Conservation (phyloP, 306 rosid genomes). For the Vigna reflexopilosa region DNA sequence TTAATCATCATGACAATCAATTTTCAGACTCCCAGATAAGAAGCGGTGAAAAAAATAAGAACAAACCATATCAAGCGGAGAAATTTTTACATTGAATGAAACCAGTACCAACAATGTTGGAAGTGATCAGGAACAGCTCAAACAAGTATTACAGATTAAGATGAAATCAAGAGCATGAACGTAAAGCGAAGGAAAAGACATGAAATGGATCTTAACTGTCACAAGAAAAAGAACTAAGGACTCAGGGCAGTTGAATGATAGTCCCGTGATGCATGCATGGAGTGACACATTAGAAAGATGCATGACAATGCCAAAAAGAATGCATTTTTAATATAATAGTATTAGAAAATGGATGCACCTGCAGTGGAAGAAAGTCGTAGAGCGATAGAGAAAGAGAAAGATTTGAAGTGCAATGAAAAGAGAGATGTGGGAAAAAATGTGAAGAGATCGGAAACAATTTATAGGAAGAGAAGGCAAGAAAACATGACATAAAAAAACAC, state of each 20-base stretch:
- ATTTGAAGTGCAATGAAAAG: not conserved
- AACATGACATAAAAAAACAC: not conserved
- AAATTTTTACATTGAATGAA: not conserved
- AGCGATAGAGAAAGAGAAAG: not conserved
- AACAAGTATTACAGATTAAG: not conserved
- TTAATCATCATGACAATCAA: not conserved
- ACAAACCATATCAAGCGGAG: not conserved
- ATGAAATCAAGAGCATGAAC: not conserved
- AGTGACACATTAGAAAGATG: not conserved
- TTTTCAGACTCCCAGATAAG: not conserved
- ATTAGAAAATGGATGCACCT: constrained; percentile 13
- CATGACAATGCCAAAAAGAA: not conserved
- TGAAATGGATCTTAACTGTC: not conserved
- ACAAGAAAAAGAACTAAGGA: not conserved
- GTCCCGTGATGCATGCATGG: constrained; percentile 41
- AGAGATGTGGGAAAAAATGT: not conserved
- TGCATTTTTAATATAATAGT: not conserved
- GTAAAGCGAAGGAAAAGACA: not conserved
- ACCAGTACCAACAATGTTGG: not conserved
- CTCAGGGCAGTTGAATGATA: not conserved
- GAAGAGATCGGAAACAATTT: constrained; percentile 30
- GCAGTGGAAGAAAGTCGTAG: not conserved
- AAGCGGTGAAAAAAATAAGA: not conserved
- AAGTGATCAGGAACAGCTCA: not conserved
- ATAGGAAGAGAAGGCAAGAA: constrained; percentile 1